Conservation (phyloP, 495 filamentous ascomycete genomes). For the Tuber microsphaerosporum region DNA sequence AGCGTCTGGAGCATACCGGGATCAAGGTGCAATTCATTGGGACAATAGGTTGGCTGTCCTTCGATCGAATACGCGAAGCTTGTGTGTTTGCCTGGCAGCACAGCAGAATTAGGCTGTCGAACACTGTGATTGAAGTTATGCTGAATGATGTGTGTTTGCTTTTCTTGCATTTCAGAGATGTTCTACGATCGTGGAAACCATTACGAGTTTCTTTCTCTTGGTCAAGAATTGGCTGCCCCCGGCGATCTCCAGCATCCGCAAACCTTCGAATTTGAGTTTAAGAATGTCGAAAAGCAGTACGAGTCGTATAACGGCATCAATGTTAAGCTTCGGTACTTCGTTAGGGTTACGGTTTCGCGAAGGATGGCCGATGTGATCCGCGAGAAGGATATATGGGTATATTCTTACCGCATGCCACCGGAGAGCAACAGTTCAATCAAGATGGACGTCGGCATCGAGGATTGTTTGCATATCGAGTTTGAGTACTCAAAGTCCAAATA, state of each 20-base stretch:
- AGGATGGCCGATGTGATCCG: slow-evolving; percentile 96
- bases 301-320: slow-evolving; percentile 99
- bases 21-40: slow-evolving; percentile 99
- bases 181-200: slow-evolving; percentile 99
- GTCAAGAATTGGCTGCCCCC: slow-evolving; percentile 90
- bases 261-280: slow-evolving; percentile 99
- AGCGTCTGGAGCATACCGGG: slow-evolving; percentile 92
- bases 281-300: slow-evolving; percentile 99
- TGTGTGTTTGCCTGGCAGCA: slow-evolving; percentile 5
- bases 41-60: slow-evolving; percentile 67
- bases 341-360: slow-evolving; percentile 90
- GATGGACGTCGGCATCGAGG: slow-evolving; percentile 99
- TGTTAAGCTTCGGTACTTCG: slow-evolving; percentile 95
- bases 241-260: slow-evolving; percentile 98
- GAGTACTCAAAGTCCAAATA: slow-evolving; percentile 99
- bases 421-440: slow-evolving; percentile 98
- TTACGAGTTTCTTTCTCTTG: slow-evolving; percentile 95
- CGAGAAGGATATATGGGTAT: slow-evolving; percentile 99
- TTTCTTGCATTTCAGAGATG: slow-evolving; percentile 61
- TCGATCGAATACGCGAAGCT: slow-evolving; percentile 18
- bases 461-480: slow-evolving; percentile 98
- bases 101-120: background rate
- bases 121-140: slow-evolving; percentile 11
- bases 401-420: slow-evolving; percentile 95
- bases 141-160: slow-evolving; percentile 21